phyloP scores from a whole-genome alignment of 208 protist genomes.

The Trypanosoma mega region DNA sequence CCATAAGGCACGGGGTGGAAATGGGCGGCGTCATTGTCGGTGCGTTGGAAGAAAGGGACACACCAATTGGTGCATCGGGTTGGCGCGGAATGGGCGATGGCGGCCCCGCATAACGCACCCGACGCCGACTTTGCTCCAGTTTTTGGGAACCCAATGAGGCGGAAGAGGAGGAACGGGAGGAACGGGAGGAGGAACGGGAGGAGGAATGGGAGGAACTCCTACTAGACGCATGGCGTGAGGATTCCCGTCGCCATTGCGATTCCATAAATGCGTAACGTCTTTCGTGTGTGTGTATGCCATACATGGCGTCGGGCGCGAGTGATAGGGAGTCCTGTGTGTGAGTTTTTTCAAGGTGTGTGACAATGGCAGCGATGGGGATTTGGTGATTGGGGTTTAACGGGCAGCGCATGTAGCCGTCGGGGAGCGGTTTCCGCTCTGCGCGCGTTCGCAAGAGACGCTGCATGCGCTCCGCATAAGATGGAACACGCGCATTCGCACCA shows the following conservation, averaged over 20 bases:
- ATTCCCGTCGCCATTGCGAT: conserved; percentile 4
- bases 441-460: conserved; percentile 12
- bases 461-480: conserved; percentile 26
- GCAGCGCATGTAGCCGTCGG: conserved; percentile 31
- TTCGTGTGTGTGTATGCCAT: conserved; percentile 23
- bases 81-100: too few species aligned
- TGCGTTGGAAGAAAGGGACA: too few species aligned
- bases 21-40: too few species aligned
- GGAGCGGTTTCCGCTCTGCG: conserved; percentile 12
- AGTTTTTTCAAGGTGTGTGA: conserved; percentile 26
- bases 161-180: background rate
- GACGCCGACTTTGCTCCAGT: too few species aligned
- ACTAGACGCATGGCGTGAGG: background rate
- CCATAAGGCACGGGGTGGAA: too few species aligned
- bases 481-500: background rate
- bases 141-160: background rate
- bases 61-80: too few species aligned
- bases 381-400: conserved; percentile 42
- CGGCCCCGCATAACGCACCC: too few species aligned
- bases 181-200: background rate
- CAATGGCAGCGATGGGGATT: conserved; percentile 31
- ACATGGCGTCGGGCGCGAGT: conserved; percentile 35
- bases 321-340: conserved; percentile 35
- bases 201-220: conserved; percentile 6
- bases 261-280: conserved; percentile 28